These are phyloP conservation scores for Epipyxis sp. DNA, from an alignment of 108 stramenopile genomes.

Conservation along the genomic window DNA sequence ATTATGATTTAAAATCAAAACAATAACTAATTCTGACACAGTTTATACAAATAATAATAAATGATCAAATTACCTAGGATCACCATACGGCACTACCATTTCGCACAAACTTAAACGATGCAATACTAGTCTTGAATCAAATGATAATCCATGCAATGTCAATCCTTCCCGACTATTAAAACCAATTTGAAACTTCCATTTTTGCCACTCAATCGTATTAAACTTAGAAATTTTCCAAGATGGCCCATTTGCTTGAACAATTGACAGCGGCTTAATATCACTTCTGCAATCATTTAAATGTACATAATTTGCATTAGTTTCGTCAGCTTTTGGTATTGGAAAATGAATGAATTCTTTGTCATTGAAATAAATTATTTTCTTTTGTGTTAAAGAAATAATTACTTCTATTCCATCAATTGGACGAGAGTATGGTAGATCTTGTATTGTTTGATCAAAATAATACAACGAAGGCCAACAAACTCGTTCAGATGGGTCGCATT, in stretches of 20 bases:
- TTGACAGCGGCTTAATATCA: neutral
- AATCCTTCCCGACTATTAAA: neutral
- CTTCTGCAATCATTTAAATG: neutral
- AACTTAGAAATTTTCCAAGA: neutral
- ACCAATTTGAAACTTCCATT: neutral
- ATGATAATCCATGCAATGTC: neutral
- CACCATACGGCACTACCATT: constrained; percentile 8
- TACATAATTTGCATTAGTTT: neutral
- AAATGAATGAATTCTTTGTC: neutral
- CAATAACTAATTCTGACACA: too few species aligned
- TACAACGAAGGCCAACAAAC: neutral
- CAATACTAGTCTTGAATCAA: neutral
- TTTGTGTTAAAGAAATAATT: neutral
- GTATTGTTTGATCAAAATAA: neutral
- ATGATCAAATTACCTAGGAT: too few species aligned
- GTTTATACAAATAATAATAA: too few species aligned
- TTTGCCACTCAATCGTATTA: neutral
- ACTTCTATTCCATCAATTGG: neutral
- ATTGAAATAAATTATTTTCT: neutral
- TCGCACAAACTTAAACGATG: neutral
- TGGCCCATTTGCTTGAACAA: neutral
- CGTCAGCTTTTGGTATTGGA: neutral
- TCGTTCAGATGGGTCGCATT: neutral
- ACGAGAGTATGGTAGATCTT: neutral
- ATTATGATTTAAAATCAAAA: too few species aligned